A percentile compares a stretch with the other conserved stretches of the same genome.
These are phyloP conservation scores for Venturia pyrina DNA, from an alignment of 2,329 filamentous ascomycete genomes.

Conservation along the genomic window DNA sequence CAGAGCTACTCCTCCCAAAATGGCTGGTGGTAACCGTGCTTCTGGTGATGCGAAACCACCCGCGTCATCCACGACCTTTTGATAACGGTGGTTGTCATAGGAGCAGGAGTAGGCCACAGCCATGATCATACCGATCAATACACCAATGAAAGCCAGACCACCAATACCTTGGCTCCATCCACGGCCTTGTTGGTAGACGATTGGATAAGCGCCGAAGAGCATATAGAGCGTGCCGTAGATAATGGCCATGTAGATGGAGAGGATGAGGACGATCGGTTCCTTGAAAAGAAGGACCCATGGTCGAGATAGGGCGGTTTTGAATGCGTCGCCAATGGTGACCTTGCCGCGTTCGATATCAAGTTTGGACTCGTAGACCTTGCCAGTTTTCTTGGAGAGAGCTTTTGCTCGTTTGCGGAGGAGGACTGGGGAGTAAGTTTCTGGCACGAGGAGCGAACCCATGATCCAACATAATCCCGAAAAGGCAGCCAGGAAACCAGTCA, in stretches of 20 bases:
- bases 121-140: constrained; percentile 55
- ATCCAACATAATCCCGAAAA: constrained; percentile 36
- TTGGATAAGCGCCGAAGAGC: constrained; percentile 39
- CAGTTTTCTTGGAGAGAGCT: constrained; percentile 37
- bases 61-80: constrained; percentile 32
- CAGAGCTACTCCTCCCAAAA: constrained; percentile 52
- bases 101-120: constrained; percentile 46
- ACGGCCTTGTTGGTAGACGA: constrained; percentile 53
- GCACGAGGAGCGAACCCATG: constrained; percentile 28
- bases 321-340: constrained; percentile 36
- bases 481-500: constrained; percentile 49
- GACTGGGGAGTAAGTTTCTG: constrained; percentile 42
- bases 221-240: constrained; percentile 41
- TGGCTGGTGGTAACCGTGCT: constrained; percentile 50
- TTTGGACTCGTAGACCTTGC: constrained; percentile 47
- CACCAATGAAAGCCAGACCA: constrained; percentile 57
- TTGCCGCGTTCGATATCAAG: constrained; percentile 25
- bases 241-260: constrained; percentile 57
- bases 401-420: constrained; percentile 41
- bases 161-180: constrained; percentile 51
- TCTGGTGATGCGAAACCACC: constrained; percentile 54
- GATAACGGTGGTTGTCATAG: constrained; percentile 46
- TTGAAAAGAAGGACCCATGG: constrained; percentile 61
- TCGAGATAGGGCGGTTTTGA: constrained; percentile 49
- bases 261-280: constrained; percentile 58